Evolutionary conservation across 129 eudicot species (phyloP).

Genomic region (Logfia minima): DNA sequence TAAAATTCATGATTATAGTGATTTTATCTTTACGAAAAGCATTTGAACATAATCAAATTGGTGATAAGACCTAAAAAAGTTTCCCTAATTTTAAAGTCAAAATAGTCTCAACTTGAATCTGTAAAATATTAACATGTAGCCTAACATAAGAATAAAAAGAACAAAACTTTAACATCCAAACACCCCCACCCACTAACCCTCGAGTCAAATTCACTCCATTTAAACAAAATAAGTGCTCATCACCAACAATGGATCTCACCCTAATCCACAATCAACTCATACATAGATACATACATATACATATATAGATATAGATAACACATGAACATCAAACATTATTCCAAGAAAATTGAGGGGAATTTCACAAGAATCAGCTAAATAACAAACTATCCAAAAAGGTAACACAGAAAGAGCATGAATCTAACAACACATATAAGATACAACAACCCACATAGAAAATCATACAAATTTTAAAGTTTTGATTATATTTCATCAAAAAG

Average conservation of each 20-base stretch:
- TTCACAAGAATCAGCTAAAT: conserved; percentile 8
- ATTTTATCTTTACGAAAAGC: background rate
- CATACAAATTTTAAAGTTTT: background rate
- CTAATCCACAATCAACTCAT: conserved; percentile 21
- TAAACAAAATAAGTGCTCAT: background rate
- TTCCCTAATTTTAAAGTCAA: conserved; percentile 2
- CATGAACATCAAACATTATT: conserved; percentile 15
- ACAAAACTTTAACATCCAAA: conserved; percentile 26
- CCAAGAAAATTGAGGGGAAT: conserved; percentile 9
- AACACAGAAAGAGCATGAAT: conserved; percentile 7
- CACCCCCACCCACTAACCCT: conserved; percentile 32
- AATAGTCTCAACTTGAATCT: conserved; percentile 24
- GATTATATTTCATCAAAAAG: conserved; percentile 4
- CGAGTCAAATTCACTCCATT: conserved; percentile 19
- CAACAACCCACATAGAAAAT: conserved; percentile 6
- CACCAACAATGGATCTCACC: conserved; percentile 21
- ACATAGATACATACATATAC: conserved; percentile 4
- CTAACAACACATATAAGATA: conserved; percentile 1
- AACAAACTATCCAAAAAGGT: conserved; percentile 7
- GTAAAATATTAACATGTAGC: conserved; percentile 1
- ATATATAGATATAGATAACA: conserved; percentile 1
- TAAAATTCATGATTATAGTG: background rate
- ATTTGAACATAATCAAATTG: background rate
- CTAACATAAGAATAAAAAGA: conserved; percentile 14
- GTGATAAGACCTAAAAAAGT: background rate